A percentile compares a stretch with the other conserved stretches of the same genome.
These are phyloP conservation scores for Cicer chorassanicum DNA, from an alignment of 306 rosid species.

Conservation along the genomic window DNA sequence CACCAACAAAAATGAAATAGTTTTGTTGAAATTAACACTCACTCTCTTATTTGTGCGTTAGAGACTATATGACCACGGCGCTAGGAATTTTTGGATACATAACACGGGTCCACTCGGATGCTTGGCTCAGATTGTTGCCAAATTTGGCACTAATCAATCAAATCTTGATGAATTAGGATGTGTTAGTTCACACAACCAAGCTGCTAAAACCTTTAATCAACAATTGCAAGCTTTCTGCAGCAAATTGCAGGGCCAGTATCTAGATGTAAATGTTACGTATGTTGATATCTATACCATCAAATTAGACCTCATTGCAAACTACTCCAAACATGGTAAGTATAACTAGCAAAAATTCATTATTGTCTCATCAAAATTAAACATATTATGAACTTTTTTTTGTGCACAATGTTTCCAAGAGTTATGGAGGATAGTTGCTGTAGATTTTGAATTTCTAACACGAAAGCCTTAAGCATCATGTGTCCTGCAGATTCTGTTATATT, in stretches of 20 bases:
- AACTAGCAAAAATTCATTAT: neutral
- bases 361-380: neutral
- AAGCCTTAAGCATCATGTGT: too few relatives aligned
- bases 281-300: conserved; percentile 77
- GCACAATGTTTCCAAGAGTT: too few relatives aligned
- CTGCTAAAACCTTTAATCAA: conserved; percentile 74
- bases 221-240: conserved; percentile 76
- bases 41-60: conserved; percentile 43
- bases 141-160: conserved; percentile 75
- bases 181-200: conserved; percentile 72
- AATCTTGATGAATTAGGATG: conserved; percentile 80
- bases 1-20: neutral
- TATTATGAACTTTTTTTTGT: too few relatives aligned
- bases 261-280: conserved; percentile 66
- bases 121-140: conserved; percentile 73
- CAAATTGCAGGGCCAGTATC: conserved; percentile 73
- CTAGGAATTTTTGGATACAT: conserved; percentile 84
- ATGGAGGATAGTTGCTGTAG: too few relatives aligned
- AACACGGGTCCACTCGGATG: conserved; percentile 94
- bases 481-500: neutral
- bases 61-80: conserved; percentile 78
- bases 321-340: conserved; percentile 67
- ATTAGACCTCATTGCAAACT: conserved; percentile 70
- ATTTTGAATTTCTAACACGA: too few relatives aligned
- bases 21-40: conserved; percentile 5